Evolutionary conservation across 129 eudicot genomes (phyloP).

Genomic region (Centaurea solstitialis): DNA sequence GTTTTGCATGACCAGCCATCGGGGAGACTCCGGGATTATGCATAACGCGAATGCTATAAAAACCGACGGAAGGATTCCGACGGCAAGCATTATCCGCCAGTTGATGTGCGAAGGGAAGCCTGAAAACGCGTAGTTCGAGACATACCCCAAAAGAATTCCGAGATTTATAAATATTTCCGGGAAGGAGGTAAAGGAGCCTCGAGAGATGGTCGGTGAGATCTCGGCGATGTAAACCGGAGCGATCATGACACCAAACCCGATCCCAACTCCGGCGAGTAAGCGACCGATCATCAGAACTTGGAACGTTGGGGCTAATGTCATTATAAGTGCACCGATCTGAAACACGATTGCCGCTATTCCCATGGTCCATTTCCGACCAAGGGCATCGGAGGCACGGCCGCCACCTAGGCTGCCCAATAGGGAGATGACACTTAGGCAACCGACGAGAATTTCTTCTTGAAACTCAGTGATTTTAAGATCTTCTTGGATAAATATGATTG

Average conservation of each 20-base stretch:
- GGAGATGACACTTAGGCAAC: slow-evolving; percentile 71
- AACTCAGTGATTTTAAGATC: slow-evolving; percentile 75
- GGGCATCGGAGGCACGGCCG: slow-evolving; percentile 74
- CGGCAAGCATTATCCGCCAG: slow-evolving; percentile 88
- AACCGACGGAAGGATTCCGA: slow-evolving; percentile 75
- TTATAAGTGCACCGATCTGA: slow-evolving; percentile 70
- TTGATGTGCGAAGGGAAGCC: slow-evolving; percentile 57
- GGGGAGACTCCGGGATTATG: slow-evolving; percentile 81
- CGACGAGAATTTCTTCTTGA: slow-evolving; percentile 77
- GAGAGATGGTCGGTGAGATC: slow-evolving; percentile 61
- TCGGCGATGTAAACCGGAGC: slow-evolving; percentile 86
- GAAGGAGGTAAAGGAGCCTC: slow-evolving; percentile 82
- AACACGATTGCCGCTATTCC: slow-evolving; percentile 74
- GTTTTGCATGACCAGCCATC: slow-evolving; percentile 86
- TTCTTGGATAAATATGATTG: slow-evolving; percentile 74
- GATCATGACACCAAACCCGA: slow-evolving; percentile 91
- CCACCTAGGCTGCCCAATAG: slow-evolving; percentile 80
- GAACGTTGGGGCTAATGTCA: slow-evolving; percentile 72
- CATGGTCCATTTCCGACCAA: slow-evolving; percentile 94
- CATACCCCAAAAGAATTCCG: slow-evolving; percentile 79
- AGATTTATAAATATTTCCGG: slow-evolving; percentile 80
- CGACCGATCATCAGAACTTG: slow-evolving; percentile 65
- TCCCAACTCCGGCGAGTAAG: slow-evolving; percentile 68
- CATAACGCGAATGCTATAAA: slow-evolving; percentile 65
- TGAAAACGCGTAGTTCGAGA: slow-evolving; percentile 76